A percentile compares a stretch with the other conserved stretches of the same genome.
Conservation (phyloP, 2,329 filamentous ascomycete genomes). For the Xylariaceae sp. region DNA sequence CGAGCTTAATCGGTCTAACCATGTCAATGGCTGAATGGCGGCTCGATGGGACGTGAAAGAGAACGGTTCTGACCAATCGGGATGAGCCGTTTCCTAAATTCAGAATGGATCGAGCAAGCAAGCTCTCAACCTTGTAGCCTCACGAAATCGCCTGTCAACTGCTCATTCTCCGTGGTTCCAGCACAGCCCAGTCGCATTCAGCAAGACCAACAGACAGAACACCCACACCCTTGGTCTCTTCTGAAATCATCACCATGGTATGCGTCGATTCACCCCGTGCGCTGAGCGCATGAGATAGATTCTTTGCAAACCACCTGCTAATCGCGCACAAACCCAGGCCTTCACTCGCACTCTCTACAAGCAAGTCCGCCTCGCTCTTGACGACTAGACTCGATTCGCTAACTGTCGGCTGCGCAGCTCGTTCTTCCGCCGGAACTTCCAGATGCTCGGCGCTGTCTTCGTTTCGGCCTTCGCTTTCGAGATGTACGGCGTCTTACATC, state of each 20-base stretch:
- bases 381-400: constrained; percentile 22
- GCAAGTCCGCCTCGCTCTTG: constrained; percentile 38
- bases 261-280: constrained; percentile 27
- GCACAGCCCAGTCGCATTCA: constrained; percentile 10
- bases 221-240: constrained; percentile 1
- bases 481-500: constrained; percentile 58
- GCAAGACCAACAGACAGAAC: constrained; percentile 6
- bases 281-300: too few relatives aligned
- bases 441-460: constrained; percentile 86
- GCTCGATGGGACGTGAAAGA: constrained; percentile 11
- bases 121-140: constrained; percentile 15
- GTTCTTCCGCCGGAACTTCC: constrained; percentile 79
- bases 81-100: constrained; percentile 25
- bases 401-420: constrained; percentile 49
- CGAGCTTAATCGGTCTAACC: too few relatives aligned
- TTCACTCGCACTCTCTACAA: constrained; percentile 52
- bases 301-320: constrained; percentile 15
- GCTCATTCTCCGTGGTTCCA: constrained; percentile 1
- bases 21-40: too few relatives aligned
- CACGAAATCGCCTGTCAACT: constrained; percentile 15
- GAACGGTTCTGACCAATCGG: constrained; percentile 35
- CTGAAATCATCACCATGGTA: constrained; percentile 46
- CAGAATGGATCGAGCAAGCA: neutral
- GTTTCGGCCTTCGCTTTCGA: constrained; percentile 83
- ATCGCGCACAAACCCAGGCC: constrained; percentile 35